A percentile compares a stretch with the other conserved stretches of the same genome.
These are phyloP conservation scores for Hortaea werneckii DNA, from an alignment of 2,329 filamentous ascomycete species.

Conservation along the genomic window DNA sequence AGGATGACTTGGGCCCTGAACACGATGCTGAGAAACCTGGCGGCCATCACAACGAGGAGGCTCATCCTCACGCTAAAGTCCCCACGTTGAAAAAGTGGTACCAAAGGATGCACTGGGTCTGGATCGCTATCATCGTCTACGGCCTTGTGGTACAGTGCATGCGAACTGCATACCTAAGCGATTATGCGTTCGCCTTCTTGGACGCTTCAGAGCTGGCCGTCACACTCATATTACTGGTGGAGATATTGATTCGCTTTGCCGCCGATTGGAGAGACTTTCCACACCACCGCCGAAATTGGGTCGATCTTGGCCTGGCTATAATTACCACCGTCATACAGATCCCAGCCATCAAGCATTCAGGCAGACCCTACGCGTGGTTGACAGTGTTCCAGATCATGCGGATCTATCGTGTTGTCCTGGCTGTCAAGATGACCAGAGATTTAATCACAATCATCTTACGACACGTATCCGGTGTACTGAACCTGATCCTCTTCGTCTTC, in stretches of 20 bases:
- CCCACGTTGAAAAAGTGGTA: slow-evolving; percentile 59
- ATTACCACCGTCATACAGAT: slow-evolving; percentile 78
- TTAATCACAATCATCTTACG: slow-evolving; percentile 80
- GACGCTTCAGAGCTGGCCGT: slow-evolving; percentile 61
- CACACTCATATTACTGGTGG: slow-evolving; percentile 66
- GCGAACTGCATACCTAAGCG: slow-evolving; percentile 67
- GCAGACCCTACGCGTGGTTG: slow-evolving; percentile 71
- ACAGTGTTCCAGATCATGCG: slow-evolving; percentile 88
- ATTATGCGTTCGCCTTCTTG: slow-evolving; percentile 52
- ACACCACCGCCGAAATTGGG: slow-evolving; percentile 60
- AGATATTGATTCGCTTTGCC: slow-evolving; percentile 70
- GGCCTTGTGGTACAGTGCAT: slow-evolving; percentile 71
- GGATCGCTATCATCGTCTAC: slow-evolving; percentile 70
- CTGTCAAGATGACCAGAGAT: slow-evolving; percentile 75
- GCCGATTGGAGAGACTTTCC: slow-evolving; percentile 77
- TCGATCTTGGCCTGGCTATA: slow-evolving; percentile 71
- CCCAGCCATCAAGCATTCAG: slow-evolving; percentile 64
- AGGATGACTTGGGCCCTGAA: slow-evolving; percentile 28
- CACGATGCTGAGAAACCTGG: slow-evolving; percentile 23
- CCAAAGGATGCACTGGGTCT: slow-evolving; percentile 62
- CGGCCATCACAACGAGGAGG: slow-evolving; percentile 9
- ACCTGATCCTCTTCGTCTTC: slow-evolving; percentile 93
- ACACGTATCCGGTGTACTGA: slow-evolving; percentile 83
- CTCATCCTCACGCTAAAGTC: slow-evolving; percentile 15
- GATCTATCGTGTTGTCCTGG: slow-evolving; percentile 83